Base-by-base conservation (phyloP, 306 rosid species). In the Styphnolobium japonicum region DNA sequence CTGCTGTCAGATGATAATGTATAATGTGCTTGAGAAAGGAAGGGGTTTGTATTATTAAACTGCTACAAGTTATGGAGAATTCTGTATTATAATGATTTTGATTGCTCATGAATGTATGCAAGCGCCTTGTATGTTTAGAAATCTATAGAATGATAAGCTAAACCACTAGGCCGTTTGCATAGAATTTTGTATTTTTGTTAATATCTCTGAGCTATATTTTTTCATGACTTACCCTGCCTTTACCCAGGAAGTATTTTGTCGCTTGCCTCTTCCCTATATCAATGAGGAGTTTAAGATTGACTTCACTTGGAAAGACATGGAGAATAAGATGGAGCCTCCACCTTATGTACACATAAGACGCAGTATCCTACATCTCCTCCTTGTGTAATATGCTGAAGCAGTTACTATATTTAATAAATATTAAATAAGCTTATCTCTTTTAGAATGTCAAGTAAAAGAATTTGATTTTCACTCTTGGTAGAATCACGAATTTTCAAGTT, bases 281-380 rank as follows among this genome's bases (percentile, higher is more conserved):
- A 65, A 78, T 0, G 97, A 92, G 88, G 98, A 92, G 84, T 91
- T 94, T 89, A 94, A 91, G 86, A 85, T 92, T 85, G 97, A 94
- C 62, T 56, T 76, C 73, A 75, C 75, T n/a, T 82, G 97, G 95
- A 91, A 89, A 87, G 91, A 91, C 77, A 69, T 42, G 67, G 97
- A 94, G 66, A 83, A 76, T 71, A 88, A 86, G 83, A 58, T 85
- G 86, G 97, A 92, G 80, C 97, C 90, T 6, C 97, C 95, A 16
- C 88, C 92, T 66, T 94, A 89, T 78, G 71, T 66, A 25, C 97
- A 88, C 88, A 94, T 94, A 77, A 88, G 86, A 73, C 94, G 97
- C 60, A 92, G 97, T 94, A 94, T 94, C 97, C 97, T 82, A 29
- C 61, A 64, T 68, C 75, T 60, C 8, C 8, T 61, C 52, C 12